phyloP scores from a whole-genome alignment of 192 early-diverging fungal genomes.

The Backusella macrospora region DNA sequence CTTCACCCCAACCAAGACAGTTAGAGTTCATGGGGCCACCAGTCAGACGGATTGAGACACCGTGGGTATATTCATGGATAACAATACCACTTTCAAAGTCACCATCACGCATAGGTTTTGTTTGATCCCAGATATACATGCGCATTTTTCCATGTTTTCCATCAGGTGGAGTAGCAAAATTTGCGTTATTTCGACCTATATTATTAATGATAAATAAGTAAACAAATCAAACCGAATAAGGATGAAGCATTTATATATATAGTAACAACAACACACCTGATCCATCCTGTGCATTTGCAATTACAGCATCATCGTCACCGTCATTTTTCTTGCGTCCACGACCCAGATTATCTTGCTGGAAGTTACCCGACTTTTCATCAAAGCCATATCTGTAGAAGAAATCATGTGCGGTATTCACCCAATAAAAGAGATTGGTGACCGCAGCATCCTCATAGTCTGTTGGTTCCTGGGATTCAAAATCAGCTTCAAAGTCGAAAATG shows the following conservation, averaged over 20 bases:
- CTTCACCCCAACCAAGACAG: slow-evolving; percentile 87
- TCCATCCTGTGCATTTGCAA: slow-evolving; percentile 92
- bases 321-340: slow-evolving; percentile 41
- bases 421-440: slow-evolving; percentile 90
- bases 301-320: slow-evolving; percentile 72
- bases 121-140: slow-evolving; percentile 92
- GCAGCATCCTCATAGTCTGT: slow-evolving; percentile 75
- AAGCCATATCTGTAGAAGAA: slow-evolving; percentile 90
- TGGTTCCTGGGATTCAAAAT: slow-evolving; percentile 64
- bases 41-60: slow-evolving; percentile 88
- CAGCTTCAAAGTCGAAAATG: slow-evolving; percentile 77
- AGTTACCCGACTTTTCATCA: slow-evolving; percentile 89
- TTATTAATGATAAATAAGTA: background rate
- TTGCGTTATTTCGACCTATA: slow-evolving; percentile 75
- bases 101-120: slow-evolving; percentile 75
- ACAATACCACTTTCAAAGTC: slow-evolving; percentile 92
- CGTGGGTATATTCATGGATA: slow-evolving; percentile 94
- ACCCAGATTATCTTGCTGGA: slow-evolving; percentile 91
- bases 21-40: slow-evolving; percentile 90
- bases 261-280: slow-evolving; percentile 59
- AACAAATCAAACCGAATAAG: background rate
- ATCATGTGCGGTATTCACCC: slow-evolving; percentile 92
- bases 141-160: slow-evolving; percentile 90
- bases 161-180: slow-evolving; percentile 96
- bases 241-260: background rate